Conservation (phyloP, 768 basidiomycete genomes). For the Artomyces pyxidatus region DNA sequence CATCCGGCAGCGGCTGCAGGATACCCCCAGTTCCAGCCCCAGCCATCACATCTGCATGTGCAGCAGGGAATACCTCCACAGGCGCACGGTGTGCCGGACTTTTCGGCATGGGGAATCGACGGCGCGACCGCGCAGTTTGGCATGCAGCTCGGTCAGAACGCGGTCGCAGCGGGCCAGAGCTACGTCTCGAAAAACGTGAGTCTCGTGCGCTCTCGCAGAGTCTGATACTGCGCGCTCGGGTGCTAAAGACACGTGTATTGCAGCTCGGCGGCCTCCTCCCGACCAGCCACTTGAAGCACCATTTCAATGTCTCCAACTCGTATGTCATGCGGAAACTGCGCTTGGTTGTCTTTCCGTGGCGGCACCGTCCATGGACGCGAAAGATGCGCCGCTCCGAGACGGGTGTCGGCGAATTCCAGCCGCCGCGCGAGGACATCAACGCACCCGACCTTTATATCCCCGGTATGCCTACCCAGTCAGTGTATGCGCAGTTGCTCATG, state of each 20-base stretch:
- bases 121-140: constrained; percentile 93
- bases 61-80: constrained; percentile 19
- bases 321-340: constrained; percentile 89
- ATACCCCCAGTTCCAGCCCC: constrained; percentile 45
- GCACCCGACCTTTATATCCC: constrained; percentile 97
- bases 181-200: constrained; percentile 92
- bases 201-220: constrained; percentile 9
- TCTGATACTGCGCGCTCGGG: background rate
- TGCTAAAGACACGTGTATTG: constrained; percentile 1
- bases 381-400: constrained; percentile 58
- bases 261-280: constrained; percentile 82
- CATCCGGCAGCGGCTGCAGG: constrained; percentile 26
- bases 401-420: constrained; percentile 66
- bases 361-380: constrained; percentile 81
- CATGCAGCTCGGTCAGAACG: constrained; percentile 89
- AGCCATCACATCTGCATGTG: constrained; percentile 22
- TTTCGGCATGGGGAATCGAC: constrained; percentile 79
- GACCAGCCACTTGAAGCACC: constrained; percentile 69
- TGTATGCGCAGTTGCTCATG: constrained; percentile 2
- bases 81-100: constrained; percentile 31
- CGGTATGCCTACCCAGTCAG: constrained; percentile 33
- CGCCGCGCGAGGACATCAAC: constrained; percentile 92
- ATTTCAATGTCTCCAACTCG: constrained; percentile 93
- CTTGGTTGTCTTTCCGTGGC: constrained; percentile 92
- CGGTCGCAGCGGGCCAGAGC: constrained; percentile 89